Percentiles rank a stretch among this genome's conserved stretches.
phyloP scores from a whole-genome alignment of 73 alveolate species.

The Tetrahymena malaccensis region DNA sequence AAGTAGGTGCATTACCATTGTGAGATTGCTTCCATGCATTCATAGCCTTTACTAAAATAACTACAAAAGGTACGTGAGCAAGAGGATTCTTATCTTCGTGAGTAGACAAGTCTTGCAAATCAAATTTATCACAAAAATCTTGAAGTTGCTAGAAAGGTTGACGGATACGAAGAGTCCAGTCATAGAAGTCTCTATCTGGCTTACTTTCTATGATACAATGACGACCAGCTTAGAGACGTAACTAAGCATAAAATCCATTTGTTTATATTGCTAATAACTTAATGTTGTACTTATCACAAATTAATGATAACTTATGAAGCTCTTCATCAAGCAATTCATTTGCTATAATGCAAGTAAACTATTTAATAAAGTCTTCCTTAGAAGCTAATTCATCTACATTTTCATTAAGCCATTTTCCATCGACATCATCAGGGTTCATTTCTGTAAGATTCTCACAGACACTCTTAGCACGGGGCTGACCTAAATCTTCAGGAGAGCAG shows the following conservation, averaged over 20 bases:
- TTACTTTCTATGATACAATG: constrained; percentile 73
- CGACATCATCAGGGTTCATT: constrained; percentile 82
- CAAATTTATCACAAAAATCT: constrained; percentile 51
- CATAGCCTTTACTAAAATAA: constrained; percentile 67
- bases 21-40: constrained; percentile 58
- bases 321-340: constrained; percentile 24
- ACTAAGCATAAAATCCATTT: constrained; percentile 76
- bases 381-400: constrained; percentile 2
- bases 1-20: constrained; percentile 51
- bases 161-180: constrained; percentile 60
- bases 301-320: constrained; percentile 3
- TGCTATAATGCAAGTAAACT: constrained; percentile 46
- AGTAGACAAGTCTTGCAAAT: constrained; percentile 1
- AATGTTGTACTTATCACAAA: constrained; percentile 47
- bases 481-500: constrained; percentile 56
- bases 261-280: constrained; percentile 61
- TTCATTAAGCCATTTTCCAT: constrained; percentile 55
- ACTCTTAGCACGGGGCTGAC: constrained; percentile 71
- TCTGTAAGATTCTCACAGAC: constrained; percentile 66
- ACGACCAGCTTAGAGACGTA: constrained; percentile 71
- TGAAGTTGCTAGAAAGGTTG: constrained; percentile 74
- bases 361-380: constrained; percentile 9
- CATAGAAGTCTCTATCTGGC: constrained; percentile 64
- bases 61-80: constrained; percentile 78
- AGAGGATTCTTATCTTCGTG: constrained; percentile 63